Evolutionary conservation across 73 alveolate species (phyloP).

Genomic region (Blepharisma japonicum): DNA sequence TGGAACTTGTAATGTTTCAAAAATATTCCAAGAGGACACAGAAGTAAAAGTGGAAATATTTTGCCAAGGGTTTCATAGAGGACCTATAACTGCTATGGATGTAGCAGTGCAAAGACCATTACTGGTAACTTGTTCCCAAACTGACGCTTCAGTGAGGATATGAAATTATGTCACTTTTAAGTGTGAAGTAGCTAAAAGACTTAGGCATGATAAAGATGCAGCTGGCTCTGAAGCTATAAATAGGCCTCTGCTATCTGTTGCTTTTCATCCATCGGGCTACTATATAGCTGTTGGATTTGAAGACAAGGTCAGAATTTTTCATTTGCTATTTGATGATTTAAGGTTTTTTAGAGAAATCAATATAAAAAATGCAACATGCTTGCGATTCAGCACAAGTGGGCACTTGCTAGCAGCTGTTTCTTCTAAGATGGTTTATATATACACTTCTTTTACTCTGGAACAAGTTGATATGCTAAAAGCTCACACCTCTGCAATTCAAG

Average conservation of each 20-base stretch:
- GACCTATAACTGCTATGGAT: constrained; percentile 89
- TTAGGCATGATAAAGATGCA: constrained; percentile 77
- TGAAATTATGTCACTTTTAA: constrained; percentile 92
- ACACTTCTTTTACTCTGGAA: constrained; percentile 88
- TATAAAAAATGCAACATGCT: constrained; percentile 67
- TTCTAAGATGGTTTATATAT: constrained; percentile 75
- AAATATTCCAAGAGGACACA: constrained; percentile 40
- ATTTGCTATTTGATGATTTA: constrained; percentile 89
- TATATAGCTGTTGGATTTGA: constrained; percentile 95
- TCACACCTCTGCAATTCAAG: constrained; percentile 61
- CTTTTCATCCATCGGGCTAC: constrained; percentile 98
- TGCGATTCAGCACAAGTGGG: constrained; percentile 93
- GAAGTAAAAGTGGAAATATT: constrained; percentile 92
- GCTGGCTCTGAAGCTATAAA: constrained; percentile 75
- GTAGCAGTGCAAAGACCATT: constrained; percentile 96
- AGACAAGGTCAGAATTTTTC: constrained; percentile 94
- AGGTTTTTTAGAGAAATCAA: constrained; percentile 81
- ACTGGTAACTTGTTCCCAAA: constrained; percentile 76
- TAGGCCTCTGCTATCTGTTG: constrained; percentile 83
- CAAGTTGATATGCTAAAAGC: constrained; percentile 64
- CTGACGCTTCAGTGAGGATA: constrained; percentile 92
- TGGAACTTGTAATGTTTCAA: constrained; percentile 43
- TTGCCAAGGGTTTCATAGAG: constrained; percentile 97
- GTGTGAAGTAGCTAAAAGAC: constrained; percentile 76
- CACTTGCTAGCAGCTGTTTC: constrained; percentile 88